Percentiles rank a stretch among this genome's conserved stretches.
Evolutionary conservation across 192 early-diverging fungal genomes (phyloP).

Genomic region (Cladochytrium replicatum): DNA sequence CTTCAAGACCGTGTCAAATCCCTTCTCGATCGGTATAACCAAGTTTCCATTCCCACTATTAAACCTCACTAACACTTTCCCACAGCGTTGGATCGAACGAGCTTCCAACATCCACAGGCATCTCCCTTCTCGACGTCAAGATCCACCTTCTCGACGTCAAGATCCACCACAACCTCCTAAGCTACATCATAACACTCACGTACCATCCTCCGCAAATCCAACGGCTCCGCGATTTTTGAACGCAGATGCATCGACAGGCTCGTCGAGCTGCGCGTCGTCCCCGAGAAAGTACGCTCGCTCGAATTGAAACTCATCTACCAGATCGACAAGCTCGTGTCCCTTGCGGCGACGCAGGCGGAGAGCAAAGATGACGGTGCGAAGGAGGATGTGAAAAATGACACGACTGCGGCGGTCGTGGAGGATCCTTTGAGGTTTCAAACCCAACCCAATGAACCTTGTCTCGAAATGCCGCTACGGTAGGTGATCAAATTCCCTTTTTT

Average conservation of each 20-base stretch:
- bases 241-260: slow-evolving; percentile 57
- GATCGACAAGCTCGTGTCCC: slow-evolving; percentile 81
- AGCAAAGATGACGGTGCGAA: not conserved
- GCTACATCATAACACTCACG: slow-evolving; percentile 73
- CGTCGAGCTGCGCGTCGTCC: slow-evolving; percentile 67
- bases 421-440: slow-evolving; percentile 83
- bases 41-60: too few relatives aligned
- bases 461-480: slow-evolving; percentile 25
- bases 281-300: slow-evolving; percentile 88
- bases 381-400: slow-evolving; percentile 8
- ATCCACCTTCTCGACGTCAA: slow-evolving; percentile 87
- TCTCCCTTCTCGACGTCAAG: slow-evolving; percentile 87
- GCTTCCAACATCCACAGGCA: slow-evolving; percentile 61
- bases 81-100: too few relatives aligned
- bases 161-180: slow-evolving; percentile 71
- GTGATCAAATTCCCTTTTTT: too few relatives aligned
- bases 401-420: slow-evolving; percentile 5
- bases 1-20: too few relatives aligned
- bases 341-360: slow-evolving; percentile 33
- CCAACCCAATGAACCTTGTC: slow-evolving; percentile 66
- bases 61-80: too few relatives aligned
- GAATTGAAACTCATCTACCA: slow-evolving; percentile 94
- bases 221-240: slow-evolving; percentile 51
- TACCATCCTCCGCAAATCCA: slow-evolving; percentile 68
- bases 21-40: too few relatives aligned